Evolutionary conservation across 495 filamentous ascomycete genomes (phyloP), one percentile per base, ranked within the genome.

Genomic region (Xylaria telfairii): DNA sequence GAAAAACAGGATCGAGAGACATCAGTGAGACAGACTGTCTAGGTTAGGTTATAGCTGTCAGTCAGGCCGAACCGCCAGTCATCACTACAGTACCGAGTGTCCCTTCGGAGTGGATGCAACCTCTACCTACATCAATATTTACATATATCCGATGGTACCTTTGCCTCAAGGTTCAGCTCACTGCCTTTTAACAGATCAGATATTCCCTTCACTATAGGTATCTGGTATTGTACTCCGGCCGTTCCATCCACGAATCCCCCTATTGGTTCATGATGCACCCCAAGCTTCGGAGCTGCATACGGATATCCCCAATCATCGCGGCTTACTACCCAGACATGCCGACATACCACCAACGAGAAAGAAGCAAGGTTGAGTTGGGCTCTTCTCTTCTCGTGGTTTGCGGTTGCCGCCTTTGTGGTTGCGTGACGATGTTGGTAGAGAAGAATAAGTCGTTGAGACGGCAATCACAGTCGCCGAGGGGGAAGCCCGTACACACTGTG

Each of bases 231-330:
- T 9, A 1, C 47, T 51, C 47, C 21, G 30, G 24, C 51, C 26
- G 51, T 26, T 54, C 51, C 51, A 15, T 54, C 37, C 59, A 41
- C 21, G 21, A 24, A 26, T 26, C 42, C 21, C 34, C 15, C 57
- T 34, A 61, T 39, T 19, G 8, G 19, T 19, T 37, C 39, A 30
- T 44, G 4, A 39, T 19, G 26, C 34, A 4, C 37, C 34, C 41
- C 41, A 49, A 28, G 3, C 2, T 41, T 68, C 41, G 53, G 65
- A 30, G 39, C 51, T 21, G 46, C 65, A 19, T 54, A 26, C 65
- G 65, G 41, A 68, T 26, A 21, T 60, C 39, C 53, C 65, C 53
- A 68, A 68, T n/a, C 37, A 37, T n/a, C 37, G 24, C 21, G 26
- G 24, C 24, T 37, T 26, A 26, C 24, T n/a, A n/a, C n/a, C n/a